phyloP scores from a whole-genome alignment of 1,139 yeast genomes.

The Suhomyces bribrorum region DNA sequence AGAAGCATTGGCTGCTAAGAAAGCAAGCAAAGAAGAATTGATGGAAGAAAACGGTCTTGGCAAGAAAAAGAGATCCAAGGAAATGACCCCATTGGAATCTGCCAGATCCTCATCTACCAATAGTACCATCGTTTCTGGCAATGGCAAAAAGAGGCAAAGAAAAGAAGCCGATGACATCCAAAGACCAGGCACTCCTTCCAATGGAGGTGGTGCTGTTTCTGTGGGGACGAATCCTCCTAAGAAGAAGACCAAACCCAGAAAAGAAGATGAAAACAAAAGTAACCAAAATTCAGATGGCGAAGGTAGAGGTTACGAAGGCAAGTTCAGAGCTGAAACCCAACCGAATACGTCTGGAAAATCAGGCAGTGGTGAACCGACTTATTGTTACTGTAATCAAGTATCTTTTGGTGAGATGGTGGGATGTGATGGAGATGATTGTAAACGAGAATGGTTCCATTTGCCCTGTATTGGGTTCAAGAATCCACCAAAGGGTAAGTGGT shows the following conservation, averaged over 20 bases:
- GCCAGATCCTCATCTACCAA: slow-evolving; percentile 3
- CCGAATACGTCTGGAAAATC: slow-evolving; percentile 5
- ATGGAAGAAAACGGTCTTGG: slow-evolving; percentile 35
- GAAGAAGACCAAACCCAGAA: slow-evolving; percentile 32
- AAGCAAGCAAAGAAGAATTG: slow-evolving; percentile 48
- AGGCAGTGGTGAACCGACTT: slow-evolving; percentile 64
- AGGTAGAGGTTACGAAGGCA: slow-evolving; percentile 11
- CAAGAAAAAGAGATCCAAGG: slow-evolving; percentile 32
- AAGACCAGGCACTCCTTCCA: slow-evolving; percentile 10
- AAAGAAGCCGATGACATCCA: slow-evolving; percentile 18
- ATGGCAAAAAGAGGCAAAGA: slow-evolving; percentile 23
- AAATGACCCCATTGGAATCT: slow-evolving; percentile 16
- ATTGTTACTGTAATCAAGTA: slow-evolving; percentile 94
- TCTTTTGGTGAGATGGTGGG: slow-evolving; percentile 99
- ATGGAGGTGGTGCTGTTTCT: slow-evolving; percentile 5
- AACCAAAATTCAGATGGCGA: slow-evolving; percentile 6
- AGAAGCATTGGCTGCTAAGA: slow-evolving; percentile 89
- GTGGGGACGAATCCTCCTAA: slow-evolving; percentile 16
- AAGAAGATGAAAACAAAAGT: slow-evolving; percentile 26
- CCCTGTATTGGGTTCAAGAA: slow-evolving; percentile 92
- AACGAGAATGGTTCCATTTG: slow-evolving; percentile 95
- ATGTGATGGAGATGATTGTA: slow-evolving; percentile 92
- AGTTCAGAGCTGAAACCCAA: slow-evolving; percentile 5
- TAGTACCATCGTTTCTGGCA: slow-evolving; percentile 8
- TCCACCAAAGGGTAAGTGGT: slow-evolving; percentile 97